Evolutionary conservation across 192 early-diverging fungal genomes (phyloP), one percentile per base, ranked within the genome.

Genomic region (Piromyces finnis): DNA sequence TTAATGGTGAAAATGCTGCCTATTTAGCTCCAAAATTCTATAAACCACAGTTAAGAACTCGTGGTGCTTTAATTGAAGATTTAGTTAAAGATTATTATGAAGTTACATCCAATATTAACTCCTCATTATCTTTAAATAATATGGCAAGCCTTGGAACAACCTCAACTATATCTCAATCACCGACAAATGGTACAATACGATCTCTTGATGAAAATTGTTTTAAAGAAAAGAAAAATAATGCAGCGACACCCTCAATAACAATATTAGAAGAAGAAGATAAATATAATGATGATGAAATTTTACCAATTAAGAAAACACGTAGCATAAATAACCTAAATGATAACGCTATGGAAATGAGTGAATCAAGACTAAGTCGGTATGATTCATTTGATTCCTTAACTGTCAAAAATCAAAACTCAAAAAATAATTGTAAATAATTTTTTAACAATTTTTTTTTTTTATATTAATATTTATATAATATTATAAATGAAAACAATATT

Each of bases 1-100:
- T 88, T 36, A 88, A 88, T 77, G 87, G 84, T 51, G 87, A 88
- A 82, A 82, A 85, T 78, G 84, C 87, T 13, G 84, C 87, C 2
- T 86, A 86, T 79, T 86, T 85, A 30, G 85, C 87, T 0, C 84
- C 85, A 35, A 85, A 83, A 29, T 88, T 88, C 51, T 28, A 30
- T 22, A 85, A 82, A 81, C 86, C 86, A 11, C 82, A 85, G 68
- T 41, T 30, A 29, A 79, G 87, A 11, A 83, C 87, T 4, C 83
- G 84, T 29, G 82, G 82, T 68, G 84, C 85, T 0, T 29, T 88
- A n/a, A 39, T 88, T 26, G 87, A 88, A 79, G 84, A 88, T 77
- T 83, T 88, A 77, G 30, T 32, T 29, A 41, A 80, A 29, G 29
- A 29, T 22, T 80, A 80, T 29, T 68, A 68, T 9, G 51, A 68